These are phyloP conservation scores for Fusarium kyushuense DNA, from an alignment of 2,329 filamentous ascomycete genomes.

Conservation along the genomic window DNA sequence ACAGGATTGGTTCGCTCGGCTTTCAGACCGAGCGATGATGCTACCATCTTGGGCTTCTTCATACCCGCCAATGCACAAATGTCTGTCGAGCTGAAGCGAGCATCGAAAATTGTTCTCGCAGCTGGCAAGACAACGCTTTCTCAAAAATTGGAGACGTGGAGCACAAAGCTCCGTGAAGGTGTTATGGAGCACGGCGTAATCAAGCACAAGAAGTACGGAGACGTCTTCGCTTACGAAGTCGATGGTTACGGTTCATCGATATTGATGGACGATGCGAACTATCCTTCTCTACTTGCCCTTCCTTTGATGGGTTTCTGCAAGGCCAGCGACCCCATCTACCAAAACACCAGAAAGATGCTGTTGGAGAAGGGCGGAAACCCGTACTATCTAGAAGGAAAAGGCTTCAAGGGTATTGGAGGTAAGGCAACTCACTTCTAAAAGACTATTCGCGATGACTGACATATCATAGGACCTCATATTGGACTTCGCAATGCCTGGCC, in stretches of 20 bases:
- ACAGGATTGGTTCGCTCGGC: slow-evolving; percentile 91
- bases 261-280: slow-evolving; percentile 91
- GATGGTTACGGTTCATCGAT: slow-evolving; percentile 87
- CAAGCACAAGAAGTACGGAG: slow-evolving; percentile 77
- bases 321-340: slow-evolving; percentile 76
- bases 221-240: slow-evolving; percentile 88
- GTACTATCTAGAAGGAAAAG: slow-evolving; percentile 82
- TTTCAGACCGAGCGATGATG: slow-evolving; percentile 95
- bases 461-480: slow-evolving; percentile 70
- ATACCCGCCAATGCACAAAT: slow-evolving; percentile 98
- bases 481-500: slow-evolving; percentile 95
- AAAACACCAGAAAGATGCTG: slow-evolving; percentile 86
- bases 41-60: slow-evolving; percentile 92
- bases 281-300: slow-evolving; percentile 82
- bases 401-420: slow-evolving; percentile 92
- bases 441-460: slow-evolving; percentile 16
- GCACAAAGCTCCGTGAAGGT: slow-evolving; percentile 75
- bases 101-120: slow-evolving; percentile 74
- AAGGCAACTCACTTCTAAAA: slow-evolving; percentile 42
- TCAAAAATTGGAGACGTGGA: slow-evolving; percentile 68
- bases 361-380: slow-evolving; percentile 83
- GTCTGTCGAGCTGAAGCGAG: slow-evolving; percentile 84
- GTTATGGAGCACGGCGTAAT: slow-evolving; percentile 89
- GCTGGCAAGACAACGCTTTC: slow-evolving; percentile 67
- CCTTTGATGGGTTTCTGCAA: slow-evolving; percentile 82